phyloP scores from a whole-genome alignment of 768 basidiomycete genomes.

The Tylopilus sp. region DNA sequence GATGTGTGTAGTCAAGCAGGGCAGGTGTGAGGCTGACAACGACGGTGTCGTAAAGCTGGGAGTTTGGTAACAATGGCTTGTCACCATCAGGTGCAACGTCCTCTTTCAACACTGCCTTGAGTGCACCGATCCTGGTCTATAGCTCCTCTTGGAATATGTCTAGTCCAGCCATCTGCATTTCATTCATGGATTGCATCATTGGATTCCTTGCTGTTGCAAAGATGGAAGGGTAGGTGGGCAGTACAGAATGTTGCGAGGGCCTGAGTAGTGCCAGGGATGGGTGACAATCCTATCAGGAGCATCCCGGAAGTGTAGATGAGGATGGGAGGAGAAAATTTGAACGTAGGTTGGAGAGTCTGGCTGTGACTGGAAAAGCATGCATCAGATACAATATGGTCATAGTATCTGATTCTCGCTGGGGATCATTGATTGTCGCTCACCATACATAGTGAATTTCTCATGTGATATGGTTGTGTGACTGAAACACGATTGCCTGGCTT shows the following conservation, averaged over 20 bases:
- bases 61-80: neutral
- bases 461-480: too few species aligned
- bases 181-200: slow-evolving; percentile 39
- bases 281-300: slow-evolving; percentile 49
- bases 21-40: slow-evolving; percentile 58
- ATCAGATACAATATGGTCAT: too few species aligned
- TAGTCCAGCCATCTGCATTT: slow-evolving; percentile 49
- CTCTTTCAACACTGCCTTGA: slow-evolving; percentile 42
- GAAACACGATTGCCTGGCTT: too few species aligned
- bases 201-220: slow-evolving; percentile 70
- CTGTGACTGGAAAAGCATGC: too few species aligned
- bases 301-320: slow-evolving; percentile 71
- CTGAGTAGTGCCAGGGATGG: slow-evolving; percentile 44
- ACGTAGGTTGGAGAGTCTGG: neutral
- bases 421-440: too few species aligned
- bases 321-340: slow-evolving; percentile 23
- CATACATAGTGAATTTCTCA: too few species aligned
- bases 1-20: slow-evolving; percentile 47
- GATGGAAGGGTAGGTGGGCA: slow-evolving; percentile 41
- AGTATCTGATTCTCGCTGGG: too few species aligned
- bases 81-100: neutral
- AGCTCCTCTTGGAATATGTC: slow-evolving; percentile 43
- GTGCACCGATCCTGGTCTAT: slow-evolving; percentile 64
- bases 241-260: slow-evolving; percentile 28
- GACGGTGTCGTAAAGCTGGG: slow-evolving; percentile 47